Conservation (phyloP, 1,139 yeast species). For the Lodderomyces parapsilosis region DNA sequence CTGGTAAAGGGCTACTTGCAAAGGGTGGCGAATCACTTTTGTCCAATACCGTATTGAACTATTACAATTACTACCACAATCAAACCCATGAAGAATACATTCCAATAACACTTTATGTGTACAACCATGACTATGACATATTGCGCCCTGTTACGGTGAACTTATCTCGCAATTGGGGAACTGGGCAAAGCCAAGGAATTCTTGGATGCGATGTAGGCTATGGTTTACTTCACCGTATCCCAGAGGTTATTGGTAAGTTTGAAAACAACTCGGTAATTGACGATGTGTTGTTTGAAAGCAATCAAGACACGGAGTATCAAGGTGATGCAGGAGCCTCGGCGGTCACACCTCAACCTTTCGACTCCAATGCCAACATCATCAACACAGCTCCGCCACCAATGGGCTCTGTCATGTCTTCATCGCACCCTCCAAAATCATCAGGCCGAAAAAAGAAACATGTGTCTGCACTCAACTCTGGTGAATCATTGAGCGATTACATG, state of each 20-base stretch:
- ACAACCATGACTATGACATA: conserved; percentile 82
- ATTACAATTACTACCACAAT: conserved; percentile 52
- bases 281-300: conserved; percentile 38
- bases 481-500: conserved; percentile 41
- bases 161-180: conserved; percentile 42
- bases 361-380: conserved; percentile 6
- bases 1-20: conserved; percentile 65
- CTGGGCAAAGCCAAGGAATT: conserved; percentile 64
- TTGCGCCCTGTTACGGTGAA: conserved; percentile 83
- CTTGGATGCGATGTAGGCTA: conserved; percentile 96
- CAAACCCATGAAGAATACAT: conserved; percentile 32
- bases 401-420: conserved; percentile 13
- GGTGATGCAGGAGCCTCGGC: not conserved
- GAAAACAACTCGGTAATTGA: conserved; percentile 31
- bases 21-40: conserved; percentile 85
- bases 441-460: conserved; percentile 33
- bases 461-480: conserved; percentile 21
- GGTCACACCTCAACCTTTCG: conserved; percentile 10
- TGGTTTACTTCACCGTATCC: conserved; percentile 82
- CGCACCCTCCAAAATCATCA: conserved; percentile 20
- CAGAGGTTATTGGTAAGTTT: conserved; percentile 61
- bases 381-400: conserved; percentile 10
- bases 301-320: conserved; percentile 15
- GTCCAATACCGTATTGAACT: conserved; percentile 59
- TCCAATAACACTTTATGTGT: conserved; percentile 66